A percentile compares a stretch with the other conserved stretches of the same genome.
These are phyloP conservation scores for Gaillardinia entomophila DNA, from an alignment of 805 yeast genomes.

Conservation along the genomic window DNA sequence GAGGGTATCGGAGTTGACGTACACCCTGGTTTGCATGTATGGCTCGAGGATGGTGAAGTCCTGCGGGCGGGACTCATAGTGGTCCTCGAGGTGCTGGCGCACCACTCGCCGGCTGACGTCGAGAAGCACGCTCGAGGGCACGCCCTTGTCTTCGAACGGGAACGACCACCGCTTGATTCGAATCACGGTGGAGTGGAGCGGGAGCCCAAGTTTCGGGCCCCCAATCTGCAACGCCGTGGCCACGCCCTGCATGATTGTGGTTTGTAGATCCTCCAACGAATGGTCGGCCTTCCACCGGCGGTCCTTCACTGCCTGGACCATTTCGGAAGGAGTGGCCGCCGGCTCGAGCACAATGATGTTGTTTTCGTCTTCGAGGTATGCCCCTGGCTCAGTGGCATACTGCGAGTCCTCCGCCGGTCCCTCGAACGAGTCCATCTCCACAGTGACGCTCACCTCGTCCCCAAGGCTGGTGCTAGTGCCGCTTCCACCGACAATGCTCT, in stretches of 20 bases:
- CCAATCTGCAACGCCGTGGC: slow-evolving; percentile 62
- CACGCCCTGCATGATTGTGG: slow-evolving; percentile 52
- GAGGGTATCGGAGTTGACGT: slow-evolving; percentile 62
- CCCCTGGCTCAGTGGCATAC: slow-evolving; percentile 35
- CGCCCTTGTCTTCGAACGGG: slow-evolving; percentile 43
- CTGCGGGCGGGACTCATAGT: slow-evolving; percentile 8
- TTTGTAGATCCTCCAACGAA: slow-evolving; percentile 45
- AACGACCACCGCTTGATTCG: slow-evolving; percentile 47
- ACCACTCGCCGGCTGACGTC: slow-evolving; percentile 39
- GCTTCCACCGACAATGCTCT: slow-evolving; percentile 35
- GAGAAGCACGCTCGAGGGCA: slow-evolving; percentile 30
- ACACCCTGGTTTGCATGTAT: slow-evolving; percentile 69
- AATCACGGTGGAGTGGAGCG: slow-evolving; percentile 57
- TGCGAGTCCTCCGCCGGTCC: slow-evolving; percentile 25
- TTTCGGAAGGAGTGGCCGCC: slow-evolving; percentile 18
- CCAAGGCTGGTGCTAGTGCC: neutral
- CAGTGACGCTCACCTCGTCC: slow-evolving; percentile 11
- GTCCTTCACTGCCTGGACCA: slow-evolving; percentile 19
- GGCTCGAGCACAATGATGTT: slow-evolving; percentile 38
- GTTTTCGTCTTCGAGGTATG: slow-evolving; percentile 41
- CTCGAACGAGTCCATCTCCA: slow-evolving; percentile 29
- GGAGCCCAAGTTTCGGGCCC: slow-evolving; percentile 52
- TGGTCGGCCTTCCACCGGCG: slow-evolving; percentile 46
- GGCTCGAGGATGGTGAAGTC: slow-evolving; percentile 74
- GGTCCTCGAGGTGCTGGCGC: slow-evolving; percentile 12